phyloP scores from a whole-genome alignment of 208 protist genomes.

The Balamuthia mandrillaris region DNA sequence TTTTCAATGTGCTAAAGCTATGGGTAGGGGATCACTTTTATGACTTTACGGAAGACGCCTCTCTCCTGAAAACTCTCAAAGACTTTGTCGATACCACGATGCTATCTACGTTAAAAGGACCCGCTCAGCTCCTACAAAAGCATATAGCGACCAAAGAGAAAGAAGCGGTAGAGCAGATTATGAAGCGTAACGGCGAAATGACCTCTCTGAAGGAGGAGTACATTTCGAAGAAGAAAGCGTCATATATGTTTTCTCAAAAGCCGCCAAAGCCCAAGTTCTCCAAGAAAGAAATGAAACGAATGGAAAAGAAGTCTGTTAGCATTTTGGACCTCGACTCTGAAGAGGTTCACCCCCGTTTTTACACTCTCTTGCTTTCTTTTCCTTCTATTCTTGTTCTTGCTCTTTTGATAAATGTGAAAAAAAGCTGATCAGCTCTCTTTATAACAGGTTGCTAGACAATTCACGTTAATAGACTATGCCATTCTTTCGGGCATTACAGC shows the following conservation, averaged over 20 bases:
- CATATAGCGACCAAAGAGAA: not conserved
- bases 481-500: not conserved
- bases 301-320: not conserved
- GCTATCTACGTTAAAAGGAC: not conserved
- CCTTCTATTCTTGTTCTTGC: not conserved
- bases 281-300: not conserved
- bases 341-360: not conserved
- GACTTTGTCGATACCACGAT: slow-evolving; percentile 12
- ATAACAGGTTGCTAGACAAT: slow-evolving; percentile 1
- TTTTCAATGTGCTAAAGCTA: slow-evolving; percentile 24
- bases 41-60: not conserved
- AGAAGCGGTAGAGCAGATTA: not conserved
- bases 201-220: too few relatives aligned
- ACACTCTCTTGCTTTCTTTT: not conserved
- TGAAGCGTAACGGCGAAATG: too few relatives aligned
- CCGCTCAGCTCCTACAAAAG: not conserved
- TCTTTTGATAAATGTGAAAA: not conserved
- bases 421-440: not conserved
- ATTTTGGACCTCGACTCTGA: not conserved
- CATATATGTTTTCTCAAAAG: slow-evolving; percentile 24
- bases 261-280: not conserved
- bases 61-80: slow-evolving; percentile 9
- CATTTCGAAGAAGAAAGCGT: too few relatives aligned
- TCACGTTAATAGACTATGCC: slow-evolving; percentile 13
- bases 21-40: slow-evolving; percentile 4